Conservation (phyloP, 257 asterid genomes). For the Scutellaria barbata region DNA sequence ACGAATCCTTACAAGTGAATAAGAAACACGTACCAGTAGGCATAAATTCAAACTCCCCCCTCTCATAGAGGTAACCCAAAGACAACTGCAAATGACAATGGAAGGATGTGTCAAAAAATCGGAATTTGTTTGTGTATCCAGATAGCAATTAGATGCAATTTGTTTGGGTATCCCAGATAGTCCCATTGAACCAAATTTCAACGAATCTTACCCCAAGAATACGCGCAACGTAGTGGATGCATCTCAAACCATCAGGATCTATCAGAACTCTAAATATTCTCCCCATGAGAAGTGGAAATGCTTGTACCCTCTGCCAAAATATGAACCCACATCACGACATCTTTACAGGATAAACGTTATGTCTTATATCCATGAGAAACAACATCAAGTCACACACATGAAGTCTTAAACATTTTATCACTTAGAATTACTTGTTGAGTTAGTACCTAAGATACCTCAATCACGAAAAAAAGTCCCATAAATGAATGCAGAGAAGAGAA, state of each 20-base stretch:
- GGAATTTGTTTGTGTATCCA: too few relatives aligned
- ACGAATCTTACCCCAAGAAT: constrained; percentile 57
- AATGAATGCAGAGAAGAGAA: background rate
- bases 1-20: background rate
- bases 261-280: constrained; percentile 41
- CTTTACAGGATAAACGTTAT: background rate
- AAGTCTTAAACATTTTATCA: background rate
- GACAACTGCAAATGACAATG: constrained; percentile 48
- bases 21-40: constrained; percentile 52
- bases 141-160: too few relatives aligned
- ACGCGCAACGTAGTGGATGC: constrained; percentile 59
- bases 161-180: too few relatives aligned
- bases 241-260: constrained; percentile 60
- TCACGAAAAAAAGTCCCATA: background rate
- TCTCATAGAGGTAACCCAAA: constrained; percentile 50
- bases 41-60: constrained; percentile 49
- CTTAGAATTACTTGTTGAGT: background rate
- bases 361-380: background rate
- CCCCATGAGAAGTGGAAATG: constrained; percentile 51
- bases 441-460: background rate
- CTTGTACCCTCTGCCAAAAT: constrained; percentile 51
- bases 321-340: constrained; percentile 2
- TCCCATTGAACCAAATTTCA: background rate
- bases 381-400: background rate
- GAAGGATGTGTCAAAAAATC: background rate